A percentile compares a stretch with the other conserved stretches of the same genome.
These are phyloP conservation scores for Colletotrichum eremochloae DNA, from an alignment of 2,329 filamentous ascomycete genomes.

Conservation along the genomic window DNA sequence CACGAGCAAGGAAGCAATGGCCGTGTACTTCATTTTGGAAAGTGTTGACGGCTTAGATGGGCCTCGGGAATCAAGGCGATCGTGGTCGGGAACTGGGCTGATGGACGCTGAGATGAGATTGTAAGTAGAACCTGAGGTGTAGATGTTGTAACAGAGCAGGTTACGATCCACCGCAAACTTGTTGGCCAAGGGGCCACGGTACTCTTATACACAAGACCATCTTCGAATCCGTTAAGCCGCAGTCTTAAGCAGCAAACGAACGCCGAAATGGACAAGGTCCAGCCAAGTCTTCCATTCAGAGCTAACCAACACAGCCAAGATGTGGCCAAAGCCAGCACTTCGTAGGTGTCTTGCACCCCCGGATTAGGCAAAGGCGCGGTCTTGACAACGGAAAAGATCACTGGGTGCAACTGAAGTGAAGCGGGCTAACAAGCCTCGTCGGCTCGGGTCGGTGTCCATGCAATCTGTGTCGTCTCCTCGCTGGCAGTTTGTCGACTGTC, in stretches of 20 bases:
- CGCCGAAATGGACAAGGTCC: background rate
- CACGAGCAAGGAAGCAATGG: conserved; percentile 46
- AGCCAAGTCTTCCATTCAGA: background rate
- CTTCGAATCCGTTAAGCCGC: background rate
- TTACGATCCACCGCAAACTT: background rate
- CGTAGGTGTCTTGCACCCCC: conserved; percentile 24
- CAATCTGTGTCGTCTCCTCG: background rate
- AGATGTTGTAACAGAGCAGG: background rate
- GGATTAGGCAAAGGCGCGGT: conserved; percentile 22
- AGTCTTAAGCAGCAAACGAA: background rate
- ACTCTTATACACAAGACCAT: conserved; percentile 25
- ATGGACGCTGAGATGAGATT: background rate
- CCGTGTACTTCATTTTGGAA: conserved; percentile 51
- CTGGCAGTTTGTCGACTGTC: conserved; percentile 9
- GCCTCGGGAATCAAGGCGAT: background rate
- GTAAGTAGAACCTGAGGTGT: background rate
- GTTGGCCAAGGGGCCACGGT: background rate
- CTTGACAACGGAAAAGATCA: conserved; percentile 9
- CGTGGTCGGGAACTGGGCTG: background rate
- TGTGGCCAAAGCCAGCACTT: conserved; percentile 2
- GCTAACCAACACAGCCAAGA: conserved; percentile 18
- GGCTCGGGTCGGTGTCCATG: background rate
- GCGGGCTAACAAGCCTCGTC: background rate
- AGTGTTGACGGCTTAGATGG: background rate
- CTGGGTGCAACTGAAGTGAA: background rate